phyloP scores from a whole-genome alignment of 768 basidiomycete species.

The Mycena alexandri region DNA sequence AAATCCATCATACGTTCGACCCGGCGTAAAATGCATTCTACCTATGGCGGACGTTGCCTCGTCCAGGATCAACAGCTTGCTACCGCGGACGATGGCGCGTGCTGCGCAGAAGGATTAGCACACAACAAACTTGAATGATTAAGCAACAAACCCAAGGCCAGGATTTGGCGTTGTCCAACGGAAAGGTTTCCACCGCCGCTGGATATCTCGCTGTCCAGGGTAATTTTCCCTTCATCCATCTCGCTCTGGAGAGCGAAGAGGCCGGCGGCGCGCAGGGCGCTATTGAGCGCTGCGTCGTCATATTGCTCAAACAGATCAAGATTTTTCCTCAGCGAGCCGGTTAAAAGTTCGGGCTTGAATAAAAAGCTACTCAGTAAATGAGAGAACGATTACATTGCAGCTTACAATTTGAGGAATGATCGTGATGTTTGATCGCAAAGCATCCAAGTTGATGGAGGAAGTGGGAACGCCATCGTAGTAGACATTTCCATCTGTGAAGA shows the following conservation, averaged over 20 bases:
- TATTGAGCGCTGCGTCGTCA: slow-evolving; percentile 56
- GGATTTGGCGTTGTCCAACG: slow-evolving; percentile 63
- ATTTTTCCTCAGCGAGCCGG: slow-evolving; percentile 59
- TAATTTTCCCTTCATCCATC: slow-evolving; percentile 43
- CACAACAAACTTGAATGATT: neutral
- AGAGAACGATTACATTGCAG: slow-evolving; percentile 10
- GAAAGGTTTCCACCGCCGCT: slow-evolving; percentile 50
- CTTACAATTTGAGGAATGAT: slow-evolving; percentile 56
- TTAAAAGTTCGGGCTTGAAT: slow-evolving; percentile 50
- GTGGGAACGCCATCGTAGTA: slow-evolving; percentile 59
- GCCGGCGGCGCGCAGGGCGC: slow-evolving; percentile 53
- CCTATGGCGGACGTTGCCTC: slow-evolving; percentile 30
- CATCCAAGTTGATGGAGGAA: slow-evolving; percentile 56
- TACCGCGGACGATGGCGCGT: slow-evolving; percentile 38
- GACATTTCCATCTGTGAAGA: slow-evolving; percentile 50
- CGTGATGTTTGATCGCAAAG: slow-evolving; percentile 58
- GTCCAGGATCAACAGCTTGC: slow-evolving; percentile 41
- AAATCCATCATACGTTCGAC: neutral
- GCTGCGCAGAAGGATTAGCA: slow-evolving; percentile 13
- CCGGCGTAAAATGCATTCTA: neutral
- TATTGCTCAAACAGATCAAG: slow-evolving; percentile 62
- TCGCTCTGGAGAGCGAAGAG: slow-evolving; percentile 52
- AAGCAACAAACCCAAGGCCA: slow-evolving; percentile 53
- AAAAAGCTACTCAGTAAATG: neutral
- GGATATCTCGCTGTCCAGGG: slow-evolving; percentile 49